Percentiles rank a stretch among this genome's conserved stretches.
Conservation (phyloP, 2,329 filamentous ascomycete genomes). For the Neonectria hederae region DNA sequence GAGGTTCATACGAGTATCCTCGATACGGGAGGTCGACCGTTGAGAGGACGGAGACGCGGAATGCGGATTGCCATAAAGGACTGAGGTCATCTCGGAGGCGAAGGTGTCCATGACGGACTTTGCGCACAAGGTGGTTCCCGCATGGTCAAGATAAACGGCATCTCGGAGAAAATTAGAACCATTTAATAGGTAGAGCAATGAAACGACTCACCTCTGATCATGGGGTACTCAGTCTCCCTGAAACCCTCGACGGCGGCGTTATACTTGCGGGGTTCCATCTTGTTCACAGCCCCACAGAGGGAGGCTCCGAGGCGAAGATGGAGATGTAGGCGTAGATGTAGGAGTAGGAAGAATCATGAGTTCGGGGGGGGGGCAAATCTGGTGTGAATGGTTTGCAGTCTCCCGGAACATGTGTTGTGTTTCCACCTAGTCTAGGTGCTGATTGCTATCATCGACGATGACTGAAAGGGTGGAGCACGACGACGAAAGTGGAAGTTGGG, state of each 20-base stretch:
- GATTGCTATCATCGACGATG: conserved; percentile 16
- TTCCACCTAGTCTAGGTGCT: not conserved
- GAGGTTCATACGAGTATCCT: conserved; percentile 76
- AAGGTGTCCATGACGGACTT: conserved; percentile 85
- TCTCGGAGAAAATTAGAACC: conserved; percentile 54
- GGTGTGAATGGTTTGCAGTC: not conserved
- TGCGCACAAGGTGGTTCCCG: conserved; percentile 85
- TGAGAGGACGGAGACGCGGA: conserved; percentile 86
- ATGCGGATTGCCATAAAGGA: conserved; percentile 91
- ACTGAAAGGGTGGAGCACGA: not conserved
- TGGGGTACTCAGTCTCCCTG: conserved; percentile 71
- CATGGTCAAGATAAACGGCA: conserved; percentile 89
- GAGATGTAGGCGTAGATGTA: not conserved
- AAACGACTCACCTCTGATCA: conserved; percentile 67
- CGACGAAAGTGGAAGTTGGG: conserved; percentile 13
- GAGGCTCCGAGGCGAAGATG: not conserved
- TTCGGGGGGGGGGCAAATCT: not conserved
- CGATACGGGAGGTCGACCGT: conserved; percentile 76
- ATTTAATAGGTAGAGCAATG: not conserved
- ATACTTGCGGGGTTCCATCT: conserved; percentile 53
- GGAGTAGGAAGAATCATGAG: not conserved
- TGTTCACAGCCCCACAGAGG: not conserved
- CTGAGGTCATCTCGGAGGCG: conserved; percentile 78
- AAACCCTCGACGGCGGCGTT: conserved; percentile 68
- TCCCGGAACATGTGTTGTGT: not conserved